These are phyloP conservation scores for Panus rudis DNA, from an alignment of 768 basidiomycete species.

Conservation along the genomic window DNA sequence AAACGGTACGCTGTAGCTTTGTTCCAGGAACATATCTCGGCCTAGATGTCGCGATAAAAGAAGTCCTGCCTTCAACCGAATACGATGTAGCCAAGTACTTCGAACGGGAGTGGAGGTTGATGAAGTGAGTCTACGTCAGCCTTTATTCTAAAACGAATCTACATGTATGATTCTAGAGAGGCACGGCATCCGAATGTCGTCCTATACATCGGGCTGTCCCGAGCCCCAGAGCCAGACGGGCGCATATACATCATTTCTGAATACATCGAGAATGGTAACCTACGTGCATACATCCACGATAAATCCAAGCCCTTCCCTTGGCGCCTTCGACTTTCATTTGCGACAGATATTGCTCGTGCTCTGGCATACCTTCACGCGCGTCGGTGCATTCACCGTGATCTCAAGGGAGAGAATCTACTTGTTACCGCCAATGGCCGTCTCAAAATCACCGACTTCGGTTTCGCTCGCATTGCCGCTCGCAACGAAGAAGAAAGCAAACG, in stretches of 20 bases:
- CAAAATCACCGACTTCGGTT: slow-evolving; percentile 99
- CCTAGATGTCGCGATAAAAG: slow-evolving; percentile 94
- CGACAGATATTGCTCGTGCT: slow-evolving; percentile 88
- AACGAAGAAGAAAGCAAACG: slow-evolving; percentile 86
- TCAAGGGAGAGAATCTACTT: slow-evolving; percentile 97
- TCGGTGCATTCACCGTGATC: slow-evolving; percentile 81
- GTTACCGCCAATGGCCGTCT: slow-evolving; percentile 89
- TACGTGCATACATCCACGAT: slow-evolving; percentile 87
- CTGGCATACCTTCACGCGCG: slow-evolving; percentile 97
- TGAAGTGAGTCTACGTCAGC: slow-evolving; percentile 51
- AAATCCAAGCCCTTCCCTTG: slow-evolving; percentile 81
- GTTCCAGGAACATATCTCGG: slow-evolving; percentile 81
- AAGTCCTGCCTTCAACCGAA: slow-evolving; percentile 84
- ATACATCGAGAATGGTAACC: slow-evolving; percentile 88
- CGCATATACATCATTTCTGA: slow-evolving; percentile 96
- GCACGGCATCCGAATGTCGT: slow-evolving; percentile 90
- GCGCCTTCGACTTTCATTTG: slow-evolving; percentile 90
- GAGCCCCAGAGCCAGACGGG: slow-evolving; percentile 66
- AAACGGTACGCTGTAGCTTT: slow-evolving; percentile 17
- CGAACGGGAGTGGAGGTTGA: slow-evolving; percentile 95
- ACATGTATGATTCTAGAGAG: slow-evolving; percentile 37
- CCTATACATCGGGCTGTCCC: slow-evolving; percentile 84
- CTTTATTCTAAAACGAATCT: slow-evolving; percentile 8
- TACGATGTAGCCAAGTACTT: slow-evolving; percentile 98
- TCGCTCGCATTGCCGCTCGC: slow-evolving; percentile 88